These are phyloP conservation scores for Erythrobasidium hasegawianum DNA, from an alignment of 1,284 basidiomycete genomes.

Conservation along the genomic window DNA sequence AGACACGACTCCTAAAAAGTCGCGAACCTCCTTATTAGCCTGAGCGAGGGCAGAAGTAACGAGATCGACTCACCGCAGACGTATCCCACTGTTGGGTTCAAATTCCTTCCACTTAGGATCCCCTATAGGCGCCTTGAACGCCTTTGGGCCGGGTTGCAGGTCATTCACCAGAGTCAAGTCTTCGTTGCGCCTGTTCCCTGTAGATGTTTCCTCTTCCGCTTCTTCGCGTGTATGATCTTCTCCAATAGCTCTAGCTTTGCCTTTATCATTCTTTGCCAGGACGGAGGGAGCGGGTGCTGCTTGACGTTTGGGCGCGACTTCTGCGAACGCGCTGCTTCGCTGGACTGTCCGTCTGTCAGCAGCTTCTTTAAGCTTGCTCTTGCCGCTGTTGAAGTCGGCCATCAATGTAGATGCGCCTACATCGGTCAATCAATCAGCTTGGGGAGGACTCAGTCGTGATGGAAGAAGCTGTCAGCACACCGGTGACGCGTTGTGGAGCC, in stretches of 20 bases:
- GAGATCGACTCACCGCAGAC: conserved; percentile 63
- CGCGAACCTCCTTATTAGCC: background rate
- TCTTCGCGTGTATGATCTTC: background rate
- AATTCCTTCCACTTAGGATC: conserved; percentile 69
- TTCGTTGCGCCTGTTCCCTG: conserved; percentile 23
- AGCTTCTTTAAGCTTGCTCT: conserved; percentile 11
- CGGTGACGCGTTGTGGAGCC: no score
- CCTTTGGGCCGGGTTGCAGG: conserved; percentile 67
- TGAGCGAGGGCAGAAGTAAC: background rate
- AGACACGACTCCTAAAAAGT: conserved; percentile 60
- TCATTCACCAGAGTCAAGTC: conserved; percentile 62
- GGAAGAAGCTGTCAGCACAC: no score
- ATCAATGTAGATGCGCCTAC: background rate
- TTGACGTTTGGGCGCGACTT: conserved; percentile 11
- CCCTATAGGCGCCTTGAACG: conserved; percentile 60
- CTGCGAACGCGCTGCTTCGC: conserved; percentile 28
- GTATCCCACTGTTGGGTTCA: conserved; percentile 84
- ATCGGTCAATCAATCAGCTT: no score
- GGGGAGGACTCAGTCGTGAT: no score
- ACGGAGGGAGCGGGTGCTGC: background rate
- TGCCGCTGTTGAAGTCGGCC: background rate
- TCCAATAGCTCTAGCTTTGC: conserved; percentile 19
- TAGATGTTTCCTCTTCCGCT: background rate
- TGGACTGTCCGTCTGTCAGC: conserved; percentile 21
- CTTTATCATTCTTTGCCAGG: background rate